Percentiles rank a stretch among this genome's conserved stretches.
Evolutionary conservation across 2,329 filamentous ascomycete species (phyloP).

Genomic region (Raffaelea ambrosiae): DNA sequence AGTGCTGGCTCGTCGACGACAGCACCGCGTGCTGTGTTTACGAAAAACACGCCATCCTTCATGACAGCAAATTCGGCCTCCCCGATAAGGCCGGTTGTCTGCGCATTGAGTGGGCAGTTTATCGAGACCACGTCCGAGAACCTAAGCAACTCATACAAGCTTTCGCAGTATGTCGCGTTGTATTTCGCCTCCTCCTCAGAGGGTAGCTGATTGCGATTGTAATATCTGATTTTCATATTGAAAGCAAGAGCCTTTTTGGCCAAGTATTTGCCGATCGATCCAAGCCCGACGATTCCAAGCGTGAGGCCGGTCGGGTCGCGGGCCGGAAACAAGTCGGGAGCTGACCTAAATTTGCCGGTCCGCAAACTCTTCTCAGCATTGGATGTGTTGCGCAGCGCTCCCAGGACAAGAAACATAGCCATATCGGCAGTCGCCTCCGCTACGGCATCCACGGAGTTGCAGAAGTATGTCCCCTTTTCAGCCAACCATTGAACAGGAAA

Average conservation of each 20-base stretch:
- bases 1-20: conserved; percentile 7
- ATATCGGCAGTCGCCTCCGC: conserved; percentile 31
- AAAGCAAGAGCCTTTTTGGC: conserved; percentile 30
- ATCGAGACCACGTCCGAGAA: conserved; percentile 31
- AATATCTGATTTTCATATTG: conserved; percentile 34
- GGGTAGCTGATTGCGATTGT: conserved; percentile 28
- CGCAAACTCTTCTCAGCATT: conserved; percentile 27
- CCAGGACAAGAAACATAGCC: conserved; percentile 20
- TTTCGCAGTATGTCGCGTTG: conserved; percentile 25
- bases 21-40: conserved; percentile 9
- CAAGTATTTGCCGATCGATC: conserved; percentile 34
- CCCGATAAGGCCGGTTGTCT: conserved; percentile 23
- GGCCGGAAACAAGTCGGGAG: conserved; percentile 21
- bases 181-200: conserved; percentile 25
- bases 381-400: conserved; percentile 29
- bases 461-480: conserved; percentile 37
- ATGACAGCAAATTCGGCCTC: conserved; percentile 20
- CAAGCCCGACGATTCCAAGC: conserved; percentile 40
- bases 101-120: conserved; percentile 29
- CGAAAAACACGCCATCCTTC: conserved; percentile 16
- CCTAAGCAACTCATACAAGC: conserved; percentile 29
- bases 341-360: conserved; percentile 28
- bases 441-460: conserved; percentile 43
- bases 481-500: conserved; percentile 36
- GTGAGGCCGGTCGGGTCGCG: conserved; percentile 33